Evolutionary conservation across 306 rosid genomes (phyloP), one percentile per base, ranked within the genome.

Genomic region (Quercus dentata): DNA sequence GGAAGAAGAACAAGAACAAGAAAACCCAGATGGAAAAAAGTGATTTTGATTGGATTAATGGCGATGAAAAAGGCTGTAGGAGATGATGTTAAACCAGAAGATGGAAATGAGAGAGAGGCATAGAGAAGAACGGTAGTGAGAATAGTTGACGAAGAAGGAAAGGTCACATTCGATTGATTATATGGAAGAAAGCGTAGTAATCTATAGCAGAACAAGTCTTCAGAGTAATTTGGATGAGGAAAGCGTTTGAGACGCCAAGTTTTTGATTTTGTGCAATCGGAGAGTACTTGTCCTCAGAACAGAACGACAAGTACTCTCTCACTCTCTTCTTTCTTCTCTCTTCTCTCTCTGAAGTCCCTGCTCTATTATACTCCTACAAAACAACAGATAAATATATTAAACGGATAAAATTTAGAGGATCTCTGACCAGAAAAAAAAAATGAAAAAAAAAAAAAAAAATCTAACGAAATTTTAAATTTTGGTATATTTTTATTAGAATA

Each of bases 251-350:
- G 83, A 65, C 41, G 81, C 91, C 84, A 74, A 75, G 83, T 80
- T 73, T 46, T 11, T 46, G 15, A 12, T 46, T 46, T 82, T 72
- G 86, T 73, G 90, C 87, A 89, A 85, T 76, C 90, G 65, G 87
- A 80, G 90, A 33, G 38, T 33, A 33, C 38, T 35, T 81, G 81
- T 75, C 85, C 70, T 33, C 78, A 41, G 82, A 81, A 67, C 74
- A 51, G 80, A 73, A 76, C 44, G 87, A 80, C 87, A 77, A 72
- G 81, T 77, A 74, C 77, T 35, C 70, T 9, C 56, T 33, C 73
- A 11, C 57, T 56, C 38, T 30, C 35, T 77, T 49, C 77, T 69
- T 1, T 6, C 8, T 33, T 33, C 78, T 41, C 7, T 33, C 38
- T 33, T 6, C 76, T 61, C 71, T 27, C 70, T 65, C 55, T 56